Evolutionary conservation across 306 rosid species (phyloP).

Genomic region (Cucurbita argyrosperma): DNA sequence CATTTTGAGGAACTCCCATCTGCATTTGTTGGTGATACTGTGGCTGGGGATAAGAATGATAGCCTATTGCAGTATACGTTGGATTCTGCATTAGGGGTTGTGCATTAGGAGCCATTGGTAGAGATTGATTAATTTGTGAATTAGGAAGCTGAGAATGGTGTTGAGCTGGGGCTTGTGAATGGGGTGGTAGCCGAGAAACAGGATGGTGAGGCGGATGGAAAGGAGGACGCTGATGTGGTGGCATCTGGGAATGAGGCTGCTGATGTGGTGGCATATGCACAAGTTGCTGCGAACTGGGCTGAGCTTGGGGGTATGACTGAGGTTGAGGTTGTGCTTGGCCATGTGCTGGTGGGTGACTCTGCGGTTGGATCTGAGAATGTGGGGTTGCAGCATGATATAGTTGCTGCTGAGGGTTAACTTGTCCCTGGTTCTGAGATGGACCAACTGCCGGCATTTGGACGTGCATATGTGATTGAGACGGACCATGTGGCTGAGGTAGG

Average conservation of each 20-base stretch:
- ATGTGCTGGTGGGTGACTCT: slow-evolving; percentile 39
- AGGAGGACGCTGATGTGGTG: slow-evolving; percentile 22
- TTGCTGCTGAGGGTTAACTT: slow-evolving; percentile 47
- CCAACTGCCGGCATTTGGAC: slow-evolving; percentile 20
- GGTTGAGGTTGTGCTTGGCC: slow-evolving; percentile 38
- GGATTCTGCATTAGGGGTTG: slow-evolving; percentile 49
- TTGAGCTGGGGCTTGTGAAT: slow-evolving; percentile 30
- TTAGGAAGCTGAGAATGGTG: slow-evolving; percentile 31
- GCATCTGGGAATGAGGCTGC: slow-evolving; percentile 55
- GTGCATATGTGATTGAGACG: slow-evolving; percentile 11
- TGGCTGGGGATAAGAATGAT: slow-evolving; percentile 55
- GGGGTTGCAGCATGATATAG: slow-evolving; percentile 33
- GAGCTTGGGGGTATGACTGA: slow-evolving; percentile 14
- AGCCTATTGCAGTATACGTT: slow-evolving; percentile 46
- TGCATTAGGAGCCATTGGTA: slow-evolving; percentile 24
- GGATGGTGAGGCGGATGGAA: slow-evolving; percentile 44
- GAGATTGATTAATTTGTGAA: slow-evolving; percentile 27
- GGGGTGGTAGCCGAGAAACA: slow-evolving; percentile 39
- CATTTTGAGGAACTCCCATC: slow-evolving; percentile 39
- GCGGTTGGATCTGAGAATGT: slow-evolving; percentile 37
- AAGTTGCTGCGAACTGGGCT: slow-evolving; percentile 44
- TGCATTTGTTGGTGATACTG: slow-evolving; percentile 47
- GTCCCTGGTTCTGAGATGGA: slow-evolving; percentile 55
- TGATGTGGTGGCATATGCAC: slow-evolving; percentile 49
- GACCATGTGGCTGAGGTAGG: slow-evolving; percentile 28